Evolutionary conservation across 2,329 filamentous ascomycete genomes (phyloP).

Genomic region (Bisporella sp.): DNA sequence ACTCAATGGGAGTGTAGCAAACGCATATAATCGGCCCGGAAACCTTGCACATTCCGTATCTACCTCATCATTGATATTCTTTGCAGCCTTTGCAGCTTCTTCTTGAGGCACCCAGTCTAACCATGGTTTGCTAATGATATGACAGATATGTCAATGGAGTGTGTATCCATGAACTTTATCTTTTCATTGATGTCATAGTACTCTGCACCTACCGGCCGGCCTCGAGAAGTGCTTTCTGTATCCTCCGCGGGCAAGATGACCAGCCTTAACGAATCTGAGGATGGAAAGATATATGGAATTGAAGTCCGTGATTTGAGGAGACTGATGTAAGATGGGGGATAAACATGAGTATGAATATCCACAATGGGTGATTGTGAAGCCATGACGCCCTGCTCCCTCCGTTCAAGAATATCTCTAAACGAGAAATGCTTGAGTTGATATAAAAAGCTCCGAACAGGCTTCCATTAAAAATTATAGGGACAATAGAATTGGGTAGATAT

Average conservation of each 20-base stretch:
- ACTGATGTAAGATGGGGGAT: constrained; percentile 55
- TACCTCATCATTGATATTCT: constrained; percentile 70
- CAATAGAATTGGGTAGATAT: too few relatives aligned
- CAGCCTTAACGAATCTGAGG: constrained; percentile 50
- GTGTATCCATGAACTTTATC: constrained; percentile 79
- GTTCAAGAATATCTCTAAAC: too few relatives aligned
- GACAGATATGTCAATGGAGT: constrained; percentile 75
- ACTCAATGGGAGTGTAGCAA: constrained; percentile 73
- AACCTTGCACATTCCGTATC: constrained; percentile 61
- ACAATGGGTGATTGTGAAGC: constrained; percentile 40
- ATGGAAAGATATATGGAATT: constrained; percentile 64
- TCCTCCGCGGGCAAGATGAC: constrained; percentile 57
- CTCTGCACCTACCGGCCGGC: constrained; percentile 74
- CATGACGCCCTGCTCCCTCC: constrained; percentile 7
- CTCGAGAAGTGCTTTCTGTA: constrained; percentile 52
- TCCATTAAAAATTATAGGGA: too few relatives aligned
- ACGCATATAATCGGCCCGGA: constrained; percentile 69
- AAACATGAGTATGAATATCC: constrained; percentile 66
- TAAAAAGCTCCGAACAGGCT: too few relatives aligned
- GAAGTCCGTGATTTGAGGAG: constrained; percentile 51
- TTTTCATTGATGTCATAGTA: constrained; percentile 78
- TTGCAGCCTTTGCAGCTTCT: constrained; percentile 57
- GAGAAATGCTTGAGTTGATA: too few relatives aligned
- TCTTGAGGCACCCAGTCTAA: constrained; percentile 68
- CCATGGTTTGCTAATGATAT: constrained; percentile 90